phyloP scores from a whole-genome alignment of 257 asterid genomes.

The Fraxinus americana region DNA sequence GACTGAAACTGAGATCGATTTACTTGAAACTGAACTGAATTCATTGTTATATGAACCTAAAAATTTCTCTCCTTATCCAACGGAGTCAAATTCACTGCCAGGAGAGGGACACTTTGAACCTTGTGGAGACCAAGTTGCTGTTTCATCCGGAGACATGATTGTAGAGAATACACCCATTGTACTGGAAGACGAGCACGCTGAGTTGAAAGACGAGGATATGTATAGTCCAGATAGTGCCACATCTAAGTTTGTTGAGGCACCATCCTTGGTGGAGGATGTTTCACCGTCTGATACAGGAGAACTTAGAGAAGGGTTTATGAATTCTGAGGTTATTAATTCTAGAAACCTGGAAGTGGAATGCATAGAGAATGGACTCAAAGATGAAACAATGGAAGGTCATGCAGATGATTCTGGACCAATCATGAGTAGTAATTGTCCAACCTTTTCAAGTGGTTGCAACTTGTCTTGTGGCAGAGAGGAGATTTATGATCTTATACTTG shows the following conservation, averaged over 20 bases:
- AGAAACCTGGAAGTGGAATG: constrained; percentile 32
- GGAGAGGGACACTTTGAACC: constrained; percentile 43
- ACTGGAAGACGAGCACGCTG: constrained; percentile 31
- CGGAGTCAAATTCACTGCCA: constrained; percentile 47
- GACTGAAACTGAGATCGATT: constrained; percentile 86
- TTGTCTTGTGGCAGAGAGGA: constrained; percentile 31
- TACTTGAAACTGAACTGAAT: constrained; percentile 80
- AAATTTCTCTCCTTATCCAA: constrained; percentile 35
- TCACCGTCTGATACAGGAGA: constrained; percentile 29
- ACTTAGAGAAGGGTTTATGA: constrained; percentile 29
- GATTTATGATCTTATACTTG: constrained; percentile 45
- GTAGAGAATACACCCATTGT: constrained; percentile 36
- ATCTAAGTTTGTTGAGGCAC: constrained; percentile 57
- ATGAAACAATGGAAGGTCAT: constrained; percentile 32
- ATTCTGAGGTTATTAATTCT: constrained; percentile 32
- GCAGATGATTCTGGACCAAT: constrained; percentile 25
- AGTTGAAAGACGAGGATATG: constrained; percentile 54
- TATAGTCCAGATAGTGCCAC: constrained; percentile 81
- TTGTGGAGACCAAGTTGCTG: constrained; percentile 45
- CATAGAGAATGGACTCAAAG: constrained; percentile 27
- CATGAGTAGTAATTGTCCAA: constrained; percentile 22
- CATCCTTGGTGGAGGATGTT: constrained; percentile 35
- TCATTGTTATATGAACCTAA: constrained; percentile 44
- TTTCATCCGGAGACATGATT: constrained; percentile 35
- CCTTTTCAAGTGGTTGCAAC: constrained; percentile 27